These are phyloP conservation scores for Pseudogymnoascus sp. DNA, from an alignment of 2,329 filamentous ascomycete species.

Conservation along the genomic window DNA sequence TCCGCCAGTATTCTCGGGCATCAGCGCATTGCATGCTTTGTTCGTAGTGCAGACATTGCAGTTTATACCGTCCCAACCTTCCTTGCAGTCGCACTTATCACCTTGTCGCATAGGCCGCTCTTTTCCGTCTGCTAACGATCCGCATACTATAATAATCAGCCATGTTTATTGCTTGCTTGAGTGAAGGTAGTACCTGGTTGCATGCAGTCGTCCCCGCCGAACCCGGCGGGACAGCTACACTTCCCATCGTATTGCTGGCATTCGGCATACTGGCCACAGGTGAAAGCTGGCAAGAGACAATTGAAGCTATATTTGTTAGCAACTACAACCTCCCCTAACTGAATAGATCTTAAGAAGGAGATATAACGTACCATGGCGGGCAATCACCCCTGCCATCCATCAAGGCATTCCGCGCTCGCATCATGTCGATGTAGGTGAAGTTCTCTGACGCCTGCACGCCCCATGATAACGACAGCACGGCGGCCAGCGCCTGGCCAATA, in stretches of 20 bases:
- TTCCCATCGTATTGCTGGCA: slow-evolving; percentile 89
- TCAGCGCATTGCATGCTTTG: slow-evolving; percentile 77
- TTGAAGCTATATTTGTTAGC: slow-evolving; percentile 64
- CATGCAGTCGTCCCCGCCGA: slow-evolving; percentile 89
- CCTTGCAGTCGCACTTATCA: slow-evolving; percentile 72
- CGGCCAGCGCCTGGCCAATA: slow-evolving; percentile 19
- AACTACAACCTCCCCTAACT: not conserved
- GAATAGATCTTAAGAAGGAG: slow-evolving; percentile 19
- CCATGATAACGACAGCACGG: slow-evolving; percentile 34
- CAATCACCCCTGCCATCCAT: slow-evolving; percentile 69
- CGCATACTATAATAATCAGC: slow-evolving; percentile 55
- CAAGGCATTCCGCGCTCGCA: slow-evolving; percentile 59
- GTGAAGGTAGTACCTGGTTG: slow-evolving; percentile 53
- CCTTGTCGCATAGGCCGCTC: slow-evolving; percentile 69
- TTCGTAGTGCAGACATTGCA: slow-evolving; percentile 90
- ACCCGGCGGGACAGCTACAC: slow-evolving; percentile 86
- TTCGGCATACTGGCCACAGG: slow-evolving; percentile 80
- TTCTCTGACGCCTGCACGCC: slow-evolving; percentile 41
- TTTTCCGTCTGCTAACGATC: slow-evolving; percentile 72
- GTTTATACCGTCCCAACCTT: slow-evolving; percentile 95
- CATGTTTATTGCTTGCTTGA: not conserved
- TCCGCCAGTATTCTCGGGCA: slow-evolving; percentile 72
- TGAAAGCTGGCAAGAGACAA: slow-evolving; percentile 87
- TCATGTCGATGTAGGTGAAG: slow-evolving; percentile 53
- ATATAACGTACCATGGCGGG: slow-evolving; percentile 59